phyloP scores from a whole-genome alignment of 805 yeast species.

The Barnettozyma pratensis region DNA sequence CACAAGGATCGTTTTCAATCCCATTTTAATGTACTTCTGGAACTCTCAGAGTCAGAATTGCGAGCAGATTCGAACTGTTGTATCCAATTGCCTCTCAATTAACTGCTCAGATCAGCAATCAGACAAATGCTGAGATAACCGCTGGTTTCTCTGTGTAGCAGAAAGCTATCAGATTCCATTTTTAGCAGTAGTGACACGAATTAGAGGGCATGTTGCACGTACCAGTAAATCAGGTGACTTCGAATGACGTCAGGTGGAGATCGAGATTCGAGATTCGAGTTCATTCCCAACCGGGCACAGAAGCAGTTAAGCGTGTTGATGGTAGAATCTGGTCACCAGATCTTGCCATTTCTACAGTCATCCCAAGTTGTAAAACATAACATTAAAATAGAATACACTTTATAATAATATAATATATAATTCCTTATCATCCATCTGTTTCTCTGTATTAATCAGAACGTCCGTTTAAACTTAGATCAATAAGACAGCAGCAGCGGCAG shows the following conservation, averaged over 20 bases:
- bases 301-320: no score
- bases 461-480: constrained; percentile 3
- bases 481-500: constrained; percentile 12
- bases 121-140: no score
- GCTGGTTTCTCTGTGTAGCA: no score
- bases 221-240: no score
- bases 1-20: constrained; percentile 23
- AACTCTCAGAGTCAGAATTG: not conserved
- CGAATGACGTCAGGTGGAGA: no score
- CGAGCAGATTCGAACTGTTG: not conserved
- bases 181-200: no score
- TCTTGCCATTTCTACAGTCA: not conserved
- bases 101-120: no score
- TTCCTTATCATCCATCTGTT: not conserved
- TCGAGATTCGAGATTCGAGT: no score
- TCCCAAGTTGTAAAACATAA: not conserved
- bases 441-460: not conserved
- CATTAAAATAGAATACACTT: not conserved
- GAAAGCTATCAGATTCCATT: no score
- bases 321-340: not conserved
- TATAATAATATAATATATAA: not conserved
- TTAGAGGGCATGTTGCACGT: no score
- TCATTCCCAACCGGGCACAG: no score
- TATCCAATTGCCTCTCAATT: not conserved
- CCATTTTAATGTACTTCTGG: constrained; percentile 8